phyloP scores from a whole-genome alignment of 2,329 filamentous ascomycete species.

The Stagonosporopsis vannaccii region DNA sequence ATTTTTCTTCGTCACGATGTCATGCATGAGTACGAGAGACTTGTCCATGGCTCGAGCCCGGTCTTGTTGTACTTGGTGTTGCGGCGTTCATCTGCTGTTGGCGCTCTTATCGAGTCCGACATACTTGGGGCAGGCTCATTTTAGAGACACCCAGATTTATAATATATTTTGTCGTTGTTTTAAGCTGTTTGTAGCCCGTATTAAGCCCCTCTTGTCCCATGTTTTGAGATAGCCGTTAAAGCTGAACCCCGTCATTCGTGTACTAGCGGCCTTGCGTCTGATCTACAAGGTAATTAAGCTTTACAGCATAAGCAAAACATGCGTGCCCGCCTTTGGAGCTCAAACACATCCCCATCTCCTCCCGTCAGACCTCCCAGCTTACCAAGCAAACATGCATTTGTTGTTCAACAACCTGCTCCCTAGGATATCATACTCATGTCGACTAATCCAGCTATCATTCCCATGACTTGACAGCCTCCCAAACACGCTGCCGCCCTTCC shows the following conservation, averaged over 20 bases:
- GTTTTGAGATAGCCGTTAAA: background rate
- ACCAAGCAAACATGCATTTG: conserved; percentile 54
- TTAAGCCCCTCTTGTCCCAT: background rate
- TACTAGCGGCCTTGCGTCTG: background rate
- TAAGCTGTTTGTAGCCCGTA: background rate
- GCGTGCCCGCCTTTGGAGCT: too few relatives aligned
- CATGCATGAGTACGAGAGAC: conserved; percentile 29
- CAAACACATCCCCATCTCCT: background rate
- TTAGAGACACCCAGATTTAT: background rate
- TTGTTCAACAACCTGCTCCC: conserved; percentile 76
- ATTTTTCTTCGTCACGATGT: conserved; percentile 17
- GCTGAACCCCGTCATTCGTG: background rate
- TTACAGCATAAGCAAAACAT: background rate
- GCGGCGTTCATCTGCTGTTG: conserved; percentile 6
- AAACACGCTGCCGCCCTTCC: conserved; percentile 98
- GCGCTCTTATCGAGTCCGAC: background rate
- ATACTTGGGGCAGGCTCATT: background rate
- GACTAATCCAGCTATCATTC: conserved; percentile 94
- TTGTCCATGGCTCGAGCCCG: conserved; percentile 17
- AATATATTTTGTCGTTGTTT: background rate
- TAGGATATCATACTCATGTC: conserved; percentile 85
- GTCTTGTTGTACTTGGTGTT: conserved; percentile 25
- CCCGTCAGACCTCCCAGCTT: conserved; percentile 6
- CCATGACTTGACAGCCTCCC: conserved; percentile 78
- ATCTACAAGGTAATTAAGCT: background rate